Evolutionary conservation across 768 basidiomycete genomes (phyloP), one percentile per base, ranked within the genome.

Genomic region (Coprinellus micaceus): DNA sequence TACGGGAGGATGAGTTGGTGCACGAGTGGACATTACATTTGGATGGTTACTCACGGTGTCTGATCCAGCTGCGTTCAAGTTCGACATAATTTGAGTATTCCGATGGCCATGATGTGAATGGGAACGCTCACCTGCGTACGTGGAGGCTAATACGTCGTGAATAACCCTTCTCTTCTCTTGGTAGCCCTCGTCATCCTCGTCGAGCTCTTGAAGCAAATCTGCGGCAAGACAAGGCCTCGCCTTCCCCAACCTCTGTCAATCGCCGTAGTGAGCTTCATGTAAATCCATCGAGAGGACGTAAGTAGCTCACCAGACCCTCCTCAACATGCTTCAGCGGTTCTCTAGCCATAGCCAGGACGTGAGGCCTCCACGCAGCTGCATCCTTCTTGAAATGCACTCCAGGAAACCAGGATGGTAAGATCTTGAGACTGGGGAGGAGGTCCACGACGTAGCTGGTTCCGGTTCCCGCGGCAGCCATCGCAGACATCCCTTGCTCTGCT

Each of bases 371-470:
- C 53, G 59, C 15, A 46, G 48, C 43, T 12, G 58, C 58, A 7
- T 52, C 25, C 1, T 26, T 28, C 44, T 52, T 47, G 43, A 57
- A 57, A 19, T 58, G 53, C 1, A 66, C 61, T 10, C 67, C 67
- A 10, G 67, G 67, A 25, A 65, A 64, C 67, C 66, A 69, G 4
- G 41, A 39, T 33, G 66, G 67, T 12, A 70, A 22, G 41, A 67
- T 58, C 26, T 60, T 66, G 41, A 70, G 60, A 11, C 56, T 29
- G 22, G 64, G 69, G 40, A 68, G 49, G 15, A 17, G 65, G 46
- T 81, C 69, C 66, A 68, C 56, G 58, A 70, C 51, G 79, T 79
- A 60, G 65, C 45, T 59, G 17, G 59, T 59, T n/a, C 61, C 57
- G 9, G 63, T 58, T 28, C 70, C 60, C 9, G 62, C 59, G 55